Evolutionary conservation across 164 flowering plant species (phyloP).

Genomic region (Cinnamomum chago): DNA sequence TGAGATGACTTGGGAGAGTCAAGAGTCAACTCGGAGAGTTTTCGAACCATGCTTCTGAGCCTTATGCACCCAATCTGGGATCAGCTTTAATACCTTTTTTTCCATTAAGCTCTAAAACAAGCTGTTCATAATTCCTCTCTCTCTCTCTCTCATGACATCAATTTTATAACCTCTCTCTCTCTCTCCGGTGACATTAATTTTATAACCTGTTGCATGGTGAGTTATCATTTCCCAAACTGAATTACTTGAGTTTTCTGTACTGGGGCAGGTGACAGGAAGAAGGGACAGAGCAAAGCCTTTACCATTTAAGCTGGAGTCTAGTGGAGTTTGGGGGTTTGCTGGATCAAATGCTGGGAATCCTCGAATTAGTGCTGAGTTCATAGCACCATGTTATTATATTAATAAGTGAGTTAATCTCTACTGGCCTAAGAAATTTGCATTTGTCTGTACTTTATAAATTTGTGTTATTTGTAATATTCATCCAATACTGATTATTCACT

Average conservation of each 20-base stretch:
- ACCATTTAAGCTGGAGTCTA: constrained; percentile 76
- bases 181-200: background rate
- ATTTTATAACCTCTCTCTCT: background rate
- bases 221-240: no score
- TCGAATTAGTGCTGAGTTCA: constrained; percentile 63
- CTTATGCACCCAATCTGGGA: no score
- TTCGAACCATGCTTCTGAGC: no score
- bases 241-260: background rate
- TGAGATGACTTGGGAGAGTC: no score
- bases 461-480: no score
- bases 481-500: background rate
- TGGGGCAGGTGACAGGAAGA: constrained; percentile 84
- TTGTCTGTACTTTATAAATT: no score
- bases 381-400: constrained; percentile 86
- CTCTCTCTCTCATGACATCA: background rate
- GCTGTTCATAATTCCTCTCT: no score
- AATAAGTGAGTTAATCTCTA: constrained; percentile 54
- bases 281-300: constrained; percentile 95
- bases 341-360: constrained; percentile 92
- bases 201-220: background rate
- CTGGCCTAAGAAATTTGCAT: background rate
- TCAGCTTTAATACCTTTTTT: no score
- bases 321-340: constrained; percentile 86
- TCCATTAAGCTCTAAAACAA: no score
- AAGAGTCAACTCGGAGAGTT: no score